phyloP scores from a whole-genome alignment of 2,329 filamentous ascomycete genomes.

The Paraconiothyrium brasiliense region DNA sequence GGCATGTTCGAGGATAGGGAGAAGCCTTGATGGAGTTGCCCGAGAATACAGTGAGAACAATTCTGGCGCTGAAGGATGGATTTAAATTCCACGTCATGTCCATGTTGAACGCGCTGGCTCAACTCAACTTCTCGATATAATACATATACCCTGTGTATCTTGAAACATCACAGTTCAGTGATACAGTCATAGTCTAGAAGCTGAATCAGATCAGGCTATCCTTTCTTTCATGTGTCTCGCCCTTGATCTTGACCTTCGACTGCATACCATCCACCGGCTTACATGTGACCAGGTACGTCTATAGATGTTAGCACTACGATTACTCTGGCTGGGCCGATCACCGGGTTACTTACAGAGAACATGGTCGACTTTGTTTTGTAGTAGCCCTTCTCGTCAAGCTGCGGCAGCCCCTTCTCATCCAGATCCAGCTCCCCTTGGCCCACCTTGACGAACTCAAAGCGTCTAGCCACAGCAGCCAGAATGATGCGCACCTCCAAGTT shows the following conservation, averaged over 20 bases:
- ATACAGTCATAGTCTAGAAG: neutral
- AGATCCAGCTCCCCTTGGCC: slow-evolving; percentile 40
- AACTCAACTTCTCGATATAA: neutral
- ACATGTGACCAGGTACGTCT: slow-evolving; percentile 42
- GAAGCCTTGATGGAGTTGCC: neutral
- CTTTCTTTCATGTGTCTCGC: neutral
- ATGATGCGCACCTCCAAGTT: slow-evolving; percentile 62
- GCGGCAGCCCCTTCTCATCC: slow-evolving; percentile 35
- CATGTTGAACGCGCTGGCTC: neutral
- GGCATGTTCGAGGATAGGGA: slow-evolving; percentile 10
- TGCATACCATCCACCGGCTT: slow-evolving; percentile 43
- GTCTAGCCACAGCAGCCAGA: slow-evolving; percentile 52
- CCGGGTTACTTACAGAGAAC: slow-evolving; percentile 41
- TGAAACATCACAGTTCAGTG: neutral
- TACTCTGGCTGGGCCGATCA: neutral
- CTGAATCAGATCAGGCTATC: neutral
- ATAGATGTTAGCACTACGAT: slow-evolving; percentile 16
- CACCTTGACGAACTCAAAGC: slow-evolving; percentile 48
- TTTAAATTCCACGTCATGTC: neutral
- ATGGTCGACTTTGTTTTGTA: slow-evolving; percentile 41
- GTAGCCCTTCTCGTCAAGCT: slow-evolving; percentile 38
- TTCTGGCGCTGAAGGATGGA: neutral
- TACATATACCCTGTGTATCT: neutral
- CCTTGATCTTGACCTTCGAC: slow-evolving; percentile 37
- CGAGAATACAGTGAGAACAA: neutral